A percentile compares a stretch with the other conserved stretches of the same genome.
These are phyloP conservation scores for Trichophyton benhamiae DNA, from an alignment of 2,329 filamentous ascomycete genomes.

Conservation along the genomic window DNA sequence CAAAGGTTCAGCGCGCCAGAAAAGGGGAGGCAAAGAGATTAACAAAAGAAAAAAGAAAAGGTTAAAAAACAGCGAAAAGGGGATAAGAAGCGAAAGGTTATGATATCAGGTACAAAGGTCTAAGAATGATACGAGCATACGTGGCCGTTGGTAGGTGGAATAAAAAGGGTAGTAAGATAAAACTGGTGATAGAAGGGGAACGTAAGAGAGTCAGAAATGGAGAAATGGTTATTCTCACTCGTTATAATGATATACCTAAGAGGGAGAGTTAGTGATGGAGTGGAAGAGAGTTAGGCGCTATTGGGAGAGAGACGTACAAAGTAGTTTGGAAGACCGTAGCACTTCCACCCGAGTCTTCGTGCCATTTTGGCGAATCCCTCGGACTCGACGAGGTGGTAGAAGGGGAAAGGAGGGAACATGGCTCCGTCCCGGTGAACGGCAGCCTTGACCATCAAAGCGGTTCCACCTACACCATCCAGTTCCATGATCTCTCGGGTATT, in stretches of 20 bases:
- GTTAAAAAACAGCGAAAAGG: conserved; percentile 1
- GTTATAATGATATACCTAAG: conserved; percentile 77
- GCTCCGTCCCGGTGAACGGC: conserved; percentile 94
- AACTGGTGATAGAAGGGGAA: neutral
- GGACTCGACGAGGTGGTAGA: conserved; percentile 95
- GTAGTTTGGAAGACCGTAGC: conserved; percentile 89
- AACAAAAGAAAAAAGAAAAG: neutral
- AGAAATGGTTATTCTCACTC: conserved; percentile 43
- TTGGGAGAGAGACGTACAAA: conserved; percentile 49
- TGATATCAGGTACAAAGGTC: neutral
- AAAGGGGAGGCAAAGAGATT: neutral
- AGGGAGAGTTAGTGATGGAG: conserved; percentile 6
- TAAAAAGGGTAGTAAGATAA: neutral
- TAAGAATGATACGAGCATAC: neutral
- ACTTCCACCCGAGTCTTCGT: conserved; percentile 68
- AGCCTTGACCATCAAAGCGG: conserved; percentile 83
- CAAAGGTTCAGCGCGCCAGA: neutral
- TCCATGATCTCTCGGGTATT: conserved; percentile 53
- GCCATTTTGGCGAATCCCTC: conserved; percentile 99
- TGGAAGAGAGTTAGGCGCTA: neutral
- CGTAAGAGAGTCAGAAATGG: neutral
- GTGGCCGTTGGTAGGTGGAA: neutral
- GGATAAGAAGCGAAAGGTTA: neutral
- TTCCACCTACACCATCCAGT: conserved; percentile 88
- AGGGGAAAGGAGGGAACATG: conserved; percentile 95